Evolutionary conservation across 2,329 filamentous ascomycete species (phyloP), one percentile per base, ranked within the genome.

Genomic region (Rutstroemia sp.): DNA sequence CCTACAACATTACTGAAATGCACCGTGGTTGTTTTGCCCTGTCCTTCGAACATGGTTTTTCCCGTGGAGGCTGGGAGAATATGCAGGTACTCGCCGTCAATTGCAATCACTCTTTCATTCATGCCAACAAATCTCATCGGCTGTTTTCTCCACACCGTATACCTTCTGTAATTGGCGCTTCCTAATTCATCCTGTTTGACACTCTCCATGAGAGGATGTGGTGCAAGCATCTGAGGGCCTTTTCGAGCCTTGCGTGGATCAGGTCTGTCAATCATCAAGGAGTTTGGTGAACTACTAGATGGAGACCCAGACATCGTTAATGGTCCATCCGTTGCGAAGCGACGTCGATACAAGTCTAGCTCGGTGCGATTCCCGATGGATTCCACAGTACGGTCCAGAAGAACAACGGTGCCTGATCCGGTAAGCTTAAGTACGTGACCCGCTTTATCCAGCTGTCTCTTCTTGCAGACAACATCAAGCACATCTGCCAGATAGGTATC

Each of bases 71-170:
- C 78, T 25, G 89, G 88, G 79, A 90, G 86, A 64, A 95, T 90
- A 71, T 92, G 88, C 60, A 95, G 83, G 69, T 92, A 94, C 69
- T 95, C 89, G 58, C 88, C 88, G 64, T 92, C 89, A 62, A 95
- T 89, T 48, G 87, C 84, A 44, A 94, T 75, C 9, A 89, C 81
- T 57, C 88, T 82, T 64, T 91, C 87, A 58, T 88, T 88, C 66
- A 87, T 81, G 4, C 83, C 84, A 44, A 88, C 84, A 64, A 94
- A 87, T 23, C 87, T 84, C 80, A 94, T 89, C 8, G 87, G 85
- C 70, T 92, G 88, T 71, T 91, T 89, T 61, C 89, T 83, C 75
- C 87, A 88, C 16, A 95, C 89, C 12, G 82, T 84, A 71, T 90
- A 94, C 64, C 86, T 87, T 67, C 88, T 86, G 73, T 88, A 87